Conservation (phyloP, 1,139 yeast genomes). For the Sugiyamaella pinicola region DNA sequence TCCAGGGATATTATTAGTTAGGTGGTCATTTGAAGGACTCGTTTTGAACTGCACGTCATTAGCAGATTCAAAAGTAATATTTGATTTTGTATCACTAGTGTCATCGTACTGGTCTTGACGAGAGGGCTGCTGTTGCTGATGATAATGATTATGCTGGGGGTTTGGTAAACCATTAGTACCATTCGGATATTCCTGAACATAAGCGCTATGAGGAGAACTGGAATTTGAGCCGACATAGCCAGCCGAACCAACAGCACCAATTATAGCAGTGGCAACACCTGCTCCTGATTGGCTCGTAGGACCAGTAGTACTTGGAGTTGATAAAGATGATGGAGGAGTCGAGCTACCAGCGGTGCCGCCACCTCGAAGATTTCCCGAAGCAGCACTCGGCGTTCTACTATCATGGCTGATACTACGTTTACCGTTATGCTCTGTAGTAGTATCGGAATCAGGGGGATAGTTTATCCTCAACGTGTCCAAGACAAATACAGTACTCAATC, state of each 20-base stretch:
- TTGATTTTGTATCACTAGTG: slow-evolving; percentile 24
- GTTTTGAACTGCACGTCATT: slow-evolving; percentile 22
- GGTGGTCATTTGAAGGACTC: slow-evolving; percentile 9
- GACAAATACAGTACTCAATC: slow-evolving; percentile 39
- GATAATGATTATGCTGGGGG: neutral
- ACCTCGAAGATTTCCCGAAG: slow-evolving; percentile 7
- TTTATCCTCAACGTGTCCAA: slow-evolving; percentile 47
- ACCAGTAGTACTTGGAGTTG: slow-evolving; percentile 6
- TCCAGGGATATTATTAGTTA: slow-evolving; percentile 29
- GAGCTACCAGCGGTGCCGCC: slow-evolving; percentile 2
- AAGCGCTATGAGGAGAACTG: neutral
- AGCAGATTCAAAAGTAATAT: slow-evolving; percentile 29
- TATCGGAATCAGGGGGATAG: slow-evolving; percentile 28
- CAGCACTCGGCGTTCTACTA: slow-evolving; percentile 15
- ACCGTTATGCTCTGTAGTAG: neutral
- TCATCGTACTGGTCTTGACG: slow-evolving; percentile 10
- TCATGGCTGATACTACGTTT: neutral
- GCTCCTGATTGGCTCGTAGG: neutral
- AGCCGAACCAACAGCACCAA: neutral
- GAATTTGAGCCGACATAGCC: neutral
- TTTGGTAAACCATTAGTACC: neutral
- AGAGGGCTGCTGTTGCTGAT: too few relatives aligned
- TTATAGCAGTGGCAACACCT: neutral
- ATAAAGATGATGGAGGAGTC: slow-evolving; percentile 8
- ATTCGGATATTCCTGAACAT: neutral